These are phyloP conservation scores for Ploettnerulaceae sp. DNA, from an alignment of 2,329 filamentous ascomycete genomes.

Conservation along the genomic window DNA sequence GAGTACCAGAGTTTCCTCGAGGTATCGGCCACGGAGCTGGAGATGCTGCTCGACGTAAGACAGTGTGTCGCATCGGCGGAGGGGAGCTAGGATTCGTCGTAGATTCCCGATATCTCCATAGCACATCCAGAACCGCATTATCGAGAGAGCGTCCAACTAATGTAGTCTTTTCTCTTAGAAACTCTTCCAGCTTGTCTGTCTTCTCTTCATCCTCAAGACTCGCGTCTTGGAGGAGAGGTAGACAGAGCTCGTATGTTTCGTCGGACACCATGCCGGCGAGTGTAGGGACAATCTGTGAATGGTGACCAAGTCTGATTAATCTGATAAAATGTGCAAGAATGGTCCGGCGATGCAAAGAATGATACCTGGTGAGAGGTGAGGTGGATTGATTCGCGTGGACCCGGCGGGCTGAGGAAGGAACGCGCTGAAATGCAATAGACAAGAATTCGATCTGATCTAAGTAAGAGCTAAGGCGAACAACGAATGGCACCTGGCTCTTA, in stretches of 20 bases:
- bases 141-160: slow-evolving; percentile 75
- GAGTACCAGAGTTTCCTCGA: slow-evolving; percentile 66
- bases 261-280: slow-evolving; percentile 72
- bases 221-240: slow-evolving; percentile 79
- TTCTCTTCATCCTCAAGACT: slow-evolving; percentile 90
- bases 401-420: slow-evolving; percentile 22
- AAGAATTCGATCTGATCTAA: not conserved
- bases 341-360: slow-evolving; percentile 13
- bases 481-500: slow-evolving; percentile 28
- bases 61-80: slow-evolving; percentile 79
- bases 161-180: slow-evolving; percentile 73
- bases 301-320: slow-evolving; percentile 2
- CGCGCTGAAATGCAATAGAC: slow-evolving; percentile 24
- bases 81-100: slow-evolving; percentile 66
- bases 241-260: slow-evolving; percentile 85
- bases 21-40: slow-evolving; percentile 87
- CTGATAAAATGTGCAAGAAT: slow-evolving; percentile 4
- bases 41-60: slow-evolving; percentile 82
- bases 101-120: slow-evolving; percentile 77
- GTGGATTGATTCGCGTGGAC: slow-evolving; percentile 9
- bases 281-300: not conserved
- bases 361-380: slow-evolving; percentile 5
- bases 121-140: slow-evolving; percentile 81
- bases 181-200: slow-evolving; percentile 82
- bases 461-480: slow-evolving; percentile 18